Conservation (phyloP, 1,284 basidiomycete species). For the Pholiota adiposa region DNA sequence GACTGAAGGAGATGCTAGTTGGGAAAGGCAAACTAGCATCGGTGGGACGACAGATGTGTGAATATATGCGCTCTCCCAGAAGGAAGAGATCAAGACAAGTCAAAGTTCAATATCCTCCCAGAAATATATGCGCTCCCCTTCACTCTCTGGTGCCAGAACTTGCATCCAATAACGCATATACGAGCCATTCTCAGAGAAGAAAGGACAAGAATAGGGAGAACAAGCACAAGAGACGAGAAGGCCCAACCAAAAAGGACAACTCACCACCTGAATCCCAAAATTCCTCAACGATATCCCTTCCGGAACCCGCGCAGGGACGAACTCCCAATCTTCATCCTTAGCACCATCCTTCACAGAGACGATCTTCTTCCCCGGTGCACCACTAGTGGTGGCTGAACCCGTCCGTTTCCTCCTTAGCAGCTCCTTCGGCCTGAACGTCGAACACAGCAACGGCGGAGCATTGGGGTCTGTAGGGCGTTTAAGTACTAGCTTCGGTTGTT, state of each 20-base stretch:
- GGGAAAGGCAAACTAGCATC: too few relatives aligned
- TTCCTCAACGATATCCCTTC: constrained; percentile 79
- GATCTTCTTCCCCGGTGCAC: not conserved
- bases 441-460: constrained; percentile 48
- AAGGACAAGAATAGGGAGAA: constrained; percentile 9
- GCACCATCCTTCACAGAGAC: constrained; percentile 16
- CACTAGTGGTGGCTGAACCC: not conserved
- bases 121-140: not conserved
- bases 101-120: not conserved
- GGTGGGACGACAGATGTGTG: too few relatives aligned
- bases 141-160: not conserved
- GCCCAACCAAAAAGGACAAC: constrained; percentile 35
- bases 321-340: constrained; percentile 54
- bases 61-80: not conserved
- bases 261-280: constrained; percentile 83
- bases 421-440: constrained; percentile 53
- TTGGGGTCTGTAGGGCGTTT: constrained; percentile 21
- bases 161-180: constrained; percentile 3
- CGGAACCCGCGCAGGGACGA: constrained; percentile 69
- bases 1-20: not conserved
- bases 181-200: constrained; percentile 6
- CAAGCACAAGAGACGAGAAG: constrained; percentile 11
- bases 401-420: constrained; percentile 29
- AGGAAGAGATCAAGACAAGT: constrained; percentile 8
- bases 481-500: not conserved